A percentile compares a stretch with the other conserved stretches of the same genome.
phyloP scores from a whole-genome alignment of 306 rosid species.

The Quercus glauca region DNA sequence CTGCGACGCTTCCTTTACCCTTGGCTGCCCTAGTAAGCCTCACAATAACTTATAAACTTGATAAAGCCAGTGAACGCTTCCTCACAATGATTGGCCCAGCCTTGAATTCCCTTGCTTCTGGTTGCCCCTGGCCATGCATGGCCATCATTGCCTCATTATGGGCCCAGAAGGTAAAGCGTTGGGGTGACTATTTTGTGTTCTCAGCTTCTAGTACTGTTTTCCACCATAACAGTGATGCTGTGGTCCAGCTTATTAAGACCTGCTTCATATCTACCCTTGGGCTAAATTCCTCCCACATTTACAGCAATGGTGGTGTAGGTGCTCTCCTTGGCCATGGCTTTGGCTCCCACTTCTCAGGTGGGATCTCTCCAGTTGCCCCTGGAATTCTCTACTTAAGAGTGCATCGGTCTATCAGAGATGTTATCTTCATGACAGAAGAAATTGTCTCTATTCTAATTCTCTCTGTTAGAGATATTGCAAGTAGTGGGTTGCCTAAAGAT shows the following conservation, averaged over 20 bases:
- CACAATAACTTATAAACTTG: conserved; percentile 81
- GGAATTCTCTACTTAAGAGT: conserved; percentile 82
- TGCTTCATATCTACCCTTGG: conserved; percentile 91
- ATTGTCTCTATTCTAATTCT: conserved; percentile 71
- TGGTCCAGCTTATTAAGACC: conserved; percentile 83
- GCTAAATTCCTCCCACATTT: conserved; percentile 40
- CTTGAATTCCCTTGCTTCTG: conserved; percentile 57
- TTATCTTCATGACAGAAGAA: conserved; percentile 63
- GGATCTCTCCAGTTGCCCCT: conserved; percentile 80
- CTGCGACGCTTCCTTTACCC: conserved; percentile 84
- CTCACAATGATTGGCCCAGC: conserved; percentile 72
- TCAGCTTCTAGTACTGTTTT: conserved; percentile 80
- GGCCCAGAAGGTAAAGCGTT: conserved; percentile 83
- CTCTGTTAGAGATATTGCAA: conserved; percentile 68
- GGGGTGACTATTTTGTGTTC: conserved; percentile 75
- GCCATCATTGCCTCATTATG: conserved; percentile 75
- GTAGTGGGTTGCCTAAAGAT: conserved; percentile 51
- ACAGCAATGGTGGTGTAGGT: conserved; percentile 65
- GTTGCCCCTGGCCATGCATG: conserved; percentile 94
- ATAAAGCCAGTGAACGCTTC: conserved; percentile 59
- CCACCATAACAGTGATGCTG: conserved; percentile 80
- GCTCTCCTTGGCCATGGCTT: conserved; percentile 82
- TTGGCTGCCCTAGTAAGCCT: conserved; percentile 87
- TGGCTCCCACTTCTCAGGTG: conserved; percentile 58
- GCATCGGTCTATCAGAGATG: conserved; percentile 71